Conservation (phyloP, 2,329 filamentous ascomycete species). For the Atkinsonella texensis region DNA sequence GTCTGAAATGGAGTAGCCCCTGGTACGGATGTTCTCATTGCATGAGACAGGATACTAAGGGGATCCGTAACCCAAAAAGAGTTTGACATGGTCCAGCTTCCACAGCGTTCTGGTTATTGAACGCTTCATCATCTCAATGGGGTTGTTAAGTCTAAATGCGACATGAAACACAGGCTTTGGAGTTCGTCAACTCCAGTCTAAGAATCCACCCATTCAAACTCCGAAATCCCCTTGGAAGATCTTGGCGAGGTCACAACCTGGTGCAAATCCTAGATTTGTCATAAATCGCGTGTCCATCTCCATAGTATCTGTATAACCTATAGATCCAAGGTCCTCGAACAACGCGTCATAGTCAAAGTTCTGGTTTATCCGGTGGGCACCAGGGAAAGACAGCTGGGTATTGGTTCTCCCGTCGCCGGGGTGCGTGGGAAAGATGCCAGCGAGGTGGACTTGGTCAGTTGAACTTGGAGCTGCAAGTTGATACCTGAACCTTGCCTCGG, state of each 20-base stretch:
- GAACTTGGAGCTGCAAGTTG: neutral
- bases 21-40: no score
- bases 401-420: neutral
- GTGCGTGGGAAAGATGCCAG: neutral
- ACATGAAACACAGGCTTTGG: no score
- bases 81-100: no score
- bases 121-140: no score
- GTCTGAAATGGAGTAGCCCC: no score
- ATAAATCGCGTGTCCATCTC: slow-evolving; percentile 51
- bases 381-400: neutral
- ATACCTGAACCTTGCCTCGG: neutral
- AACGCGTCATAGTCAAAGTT: slow-evolving; percentile 37
- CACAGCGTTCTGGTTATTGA: no score
- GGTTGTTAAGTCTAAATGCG: no score
- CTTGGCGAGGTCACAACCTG: slow-evolving; percentile 46
- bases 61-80: no score
- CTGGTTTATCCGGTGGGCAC: slow-evolving; percentile 9
- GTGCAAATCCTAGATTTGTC: slow-evolving; percentile 53
- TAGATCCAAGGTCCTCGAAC: slow-evolving; percentile 39
- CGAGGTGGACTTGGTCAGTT: neutral
- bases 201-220: slow-evolving; percentile 7
- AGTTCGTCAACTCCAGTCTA: no score
- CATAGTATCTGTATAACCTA: slow-evolving; percentile 35
- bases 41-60: no score
- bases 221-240: slow-evolving; percentile 32